Base-by-base conservation (phyloP, 352 stramenopile genomes). In the Phytophthora idaei region DNA sequence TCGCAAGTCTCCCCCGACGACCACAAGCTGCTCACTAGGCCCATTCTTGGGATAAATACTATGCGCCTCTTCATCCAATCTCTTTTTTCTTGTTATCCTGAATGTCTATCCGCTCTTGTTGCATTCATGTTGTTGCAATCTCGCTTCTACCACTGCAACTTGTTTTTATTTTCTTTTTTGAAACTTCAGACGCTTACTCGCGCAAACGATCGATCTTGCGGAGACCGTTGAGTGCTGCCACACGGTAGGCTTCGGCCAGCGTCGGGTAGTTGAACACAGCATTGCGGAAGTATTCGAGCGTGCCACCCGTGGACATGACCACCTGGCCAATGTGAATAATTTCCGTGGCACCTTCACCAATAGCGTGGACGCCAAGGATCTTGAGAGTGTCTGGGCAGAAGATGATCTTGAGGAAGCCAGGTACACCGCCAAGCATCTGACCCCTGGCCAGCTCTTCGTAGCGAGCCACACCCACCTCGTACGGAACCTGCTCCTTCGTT, bases 261-360 rank as follows among this genome's bases (percentile, higher is more conserved):
- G 90, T 97, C 46, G 90, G 90, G 78, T 96, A 97, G 77, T 97
- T 97, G 73, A 97, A 97, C 61, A 97, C 90, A 25, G 90, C 87
- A 55, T 93, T 93, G 52, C 86, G 83, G 72, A 97, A 97, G 79
- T 97, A 97, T 49, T 95, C 86, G 49, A 97, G 76, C 17, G 84
- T 92, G 41, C 87, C 89, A 47, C 77, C 87, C 29, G 83, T 94
- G 12, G 87, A 90, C 84, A 94, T 94, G 27, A 92, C 87, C 25
- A 94, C 87, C 61, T 96, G 88, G 15, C 88, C 88, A 74, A 96
- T 94, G 75, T 96, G 88, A 67, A 96, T 94, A 70, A 96, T 96
- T 61, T 96, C 88, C n/a, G 88, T 96, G 31, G 88, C 88, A 27
- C 86, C 87, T 57, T 96, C 87, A 4, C 88, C 88, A 46, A 96